A percentile compares a stretch with the other conserved stretches of the same genome.
Evolutionary conservation across 805 yeast species (phyloP).

Genomic region (Saccharomycopsis schoenii): DNA sequence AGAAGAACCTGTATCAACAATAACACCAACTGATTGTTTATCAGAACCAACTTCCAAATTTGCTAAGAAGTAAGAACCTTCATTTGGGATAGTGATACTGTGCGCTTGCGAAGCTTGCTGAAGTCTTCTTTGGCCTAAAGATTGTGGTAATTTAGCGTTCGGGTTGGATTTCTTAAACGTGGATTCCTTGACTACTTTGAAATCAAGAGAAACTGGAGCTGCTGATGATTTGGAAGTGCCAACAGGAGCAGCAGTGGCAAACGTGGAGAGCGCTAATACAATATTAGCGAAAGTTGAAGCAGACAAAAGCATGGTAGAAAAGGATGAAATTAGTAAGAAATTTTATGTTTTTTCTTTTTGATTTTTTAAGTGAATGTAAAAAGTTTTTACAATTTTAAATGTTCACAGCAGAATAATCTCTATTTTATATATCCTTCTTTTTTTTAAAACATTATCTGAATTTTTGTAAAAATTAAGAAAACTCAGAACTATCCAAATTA

Average conservation of each 20-base stretch:
- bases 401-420: too few species aligned
- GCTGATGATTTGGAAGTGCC: background rate
- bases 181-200: conserved; percentile 8
- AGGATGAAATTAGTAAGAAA: background rate
- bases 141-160: conserved; percentile 1
- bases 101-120: background rate
- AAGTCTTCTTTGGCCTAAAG: conserved; percentile 8
- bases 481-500: too few species aligned
- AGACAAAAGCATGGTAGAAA: background rate
- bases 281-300: background rate
- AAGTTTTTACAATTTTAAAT: too few species aligned
- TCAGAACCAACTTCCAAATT: conserved; percentile 22
- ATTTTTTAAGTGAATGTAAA: background rate
- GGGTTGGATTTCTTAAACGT: background rate
- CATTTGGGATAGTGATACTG: conserved; percentile 14
- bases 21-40: conserved; percentile 20
- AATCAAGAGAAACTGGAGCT: conserved; percentile 9
- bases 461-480: too few species aligned
- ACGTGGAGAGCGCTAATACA: background rate
- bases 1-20: conserved; percentile 27
- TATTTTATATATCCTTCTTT: too few species aligned
- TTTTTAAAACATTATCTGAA: too few species aligned
- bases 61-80: conserved; percentile 8
- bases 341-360: background rate
- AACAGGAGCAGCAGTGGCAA: conserved; percentile 8